Evolutionary conservation across 2,329 filamentous ascomycete species (phyloP).

Genomic region (Xylariaceae sp.): DNA sequence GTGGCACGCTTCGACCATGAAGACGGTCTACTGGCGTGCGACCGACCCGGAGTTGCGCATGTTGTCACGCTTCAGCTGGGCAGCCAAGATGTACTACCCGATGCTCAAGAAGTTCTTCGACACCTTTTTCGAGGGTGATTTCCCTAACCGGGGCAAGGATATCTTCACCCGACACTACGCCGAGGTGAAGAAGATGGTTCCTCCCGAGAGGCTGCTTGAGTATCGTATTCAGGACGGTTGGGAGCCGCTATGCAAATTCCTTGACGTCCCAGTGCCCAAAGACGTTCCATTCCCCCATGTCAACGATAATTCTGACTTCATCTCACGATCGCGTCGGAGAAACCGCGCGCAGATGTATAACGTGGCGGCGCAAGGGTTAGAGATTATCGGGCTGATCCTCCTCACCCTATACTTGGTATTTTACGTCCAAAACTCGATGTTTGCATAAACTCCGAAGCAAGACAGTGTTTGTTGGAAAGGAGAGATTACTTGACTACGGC

Average conservation of each 20-base stretch:
- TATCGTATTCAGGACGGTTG: slow-evolving; percentile 45
- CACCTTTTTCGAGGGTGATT: slow-evolving; percentile 72
- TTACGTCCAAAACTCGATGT: slow-evolving; percentile 34
- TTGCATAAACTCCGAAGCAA: slow-evolving; percentile 12
- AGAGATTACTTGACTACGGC: slow-evolving; percentile 1
- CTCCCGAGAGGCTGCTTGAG: slow-evolving; percentile 42
- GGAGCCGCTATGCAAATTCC: slow-evolving; percentile 47
- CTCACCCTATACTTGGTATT: slow-evolving; percentile 41
- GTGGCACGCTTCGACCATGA: slow-evolving; percentile 68
- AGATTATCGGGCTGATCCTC: slow-evolving; percentile 37
- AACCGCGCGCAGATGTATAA: slow-evolving; percentile 58
- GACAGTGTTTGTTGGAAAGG: background rate
- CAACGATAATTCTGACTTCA: slow-evolving; percentile 56
- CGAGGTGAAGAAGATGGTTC: slow-evolving; percentile 40
- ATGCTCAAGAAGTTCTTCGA: slow-evolving; percentile 75
- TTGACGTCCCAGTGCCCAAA: slow-evolving; percentile 44
- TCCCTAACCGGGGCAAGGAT: slow-evolving; percentile 68
- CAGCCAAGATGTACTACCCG: slow-evolving; percentile 70
- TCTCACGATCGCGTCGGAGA: slow-evolving; percentile 51
- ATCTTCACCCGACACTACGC: slow-evolving; percentile 55
- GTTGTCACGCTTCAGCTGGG: slow-evolving; percentile 66
- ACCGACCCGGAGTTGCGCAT: slow-evolving; percentile 67
- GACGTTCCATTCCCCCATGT: slow-evolving; percentile 51
- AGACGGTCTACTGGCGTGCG: slow-evolving; percentile 72
- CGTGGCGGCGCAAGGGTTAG: slow-evolving; percentile 41